Percentiles rank a stretch among this genome's conserved stretches.
Conservation (phyloP, 225 moss, liverwort and hornwort species). For the Marchantia polymorpha region DNA sequence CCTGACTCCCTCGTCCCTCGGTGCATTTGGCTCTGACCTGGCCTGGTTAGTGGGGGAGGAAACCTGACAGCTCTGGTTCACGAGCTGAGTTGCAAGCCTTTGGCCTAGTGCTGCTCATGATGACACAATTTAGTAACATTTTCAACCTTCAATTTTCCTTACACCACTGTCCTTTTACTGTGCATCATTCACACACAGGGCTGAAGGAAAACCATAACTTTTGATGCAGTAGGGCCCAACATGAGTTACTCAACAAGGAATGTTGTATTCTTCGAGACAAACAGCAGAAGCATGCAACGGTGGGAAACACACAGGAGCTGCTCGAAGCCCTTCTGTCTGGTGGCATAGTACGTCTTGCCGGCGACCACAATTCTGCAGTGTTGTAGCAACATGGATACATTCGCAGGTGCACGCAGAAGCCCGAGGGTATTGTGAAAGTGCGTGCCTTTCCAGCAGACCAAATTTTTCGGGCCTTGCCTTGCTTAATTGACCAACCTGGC, state of each 20-base stretch:
- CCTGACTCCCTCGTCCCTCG: neutral
- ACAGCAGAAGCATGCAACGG: neutral
- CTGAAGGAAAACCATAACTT: neutral
- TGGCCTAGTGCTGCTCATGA: neutral
- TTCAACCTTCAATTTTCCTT: neutral
- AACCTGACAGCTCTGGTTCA: slow-evolving; percentile 1
- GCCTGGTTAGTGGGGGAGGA: neutral
- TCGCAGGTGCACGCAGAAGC: too few relatives aligned
- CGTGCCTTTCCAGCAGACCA: too few relatives aligned
- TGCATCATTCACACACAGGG: neutral
- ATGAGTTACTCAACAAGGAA: neutral
- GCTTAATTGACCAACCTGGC: too few relatives aligned
- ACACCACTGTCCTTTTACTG: neutral
- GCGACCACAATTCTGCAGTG: too few relatives aligned
- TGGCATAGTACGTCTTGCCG: too few relatives aligned
- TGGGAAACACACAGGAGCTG: neutral
- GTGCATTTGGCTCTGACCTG: neutral
- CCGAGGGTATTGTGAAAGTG: too few relatives aligned
- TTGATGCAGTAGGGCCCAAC: neutral
- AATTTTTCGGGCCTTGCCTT: too few relatives aligned
- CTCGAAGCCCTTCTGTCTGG: too few relatives aligned
- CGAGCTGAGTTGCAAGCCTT: neutral
- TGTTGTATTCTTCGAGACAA: neutral
- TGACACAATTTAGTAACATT: slow-evolving; percentile 3
- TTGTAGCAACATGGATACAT: too few relatives aligned